These are phyloP conservation scores for Penicillium subrubescens DNA, from an alignment of 495 filamentous ascomycete genomes.

Conservation along the genomic window DNA sequence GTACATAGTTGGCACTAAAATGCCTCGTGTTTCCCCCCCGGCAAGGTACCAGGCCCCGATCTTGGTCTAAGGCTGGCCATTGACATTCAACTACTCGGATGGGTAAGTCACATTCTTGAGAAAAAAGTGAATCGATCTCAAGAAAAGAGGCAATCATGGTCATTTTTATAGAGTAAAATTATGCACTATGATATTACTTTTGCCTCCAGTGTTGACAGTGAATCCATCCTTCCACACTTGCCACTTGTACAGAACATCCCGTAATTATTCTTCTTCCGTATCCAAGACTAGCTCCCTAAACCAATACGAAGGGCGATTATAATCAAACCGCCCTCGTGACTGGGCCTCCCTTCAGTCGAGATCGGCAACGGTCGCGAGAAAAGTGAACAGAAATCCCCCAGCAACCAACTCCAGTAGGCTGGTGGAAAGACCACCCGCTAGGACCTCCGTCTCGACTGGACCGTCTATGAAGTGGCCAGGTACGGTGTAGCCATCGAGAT, in stretches of 20 bases:
- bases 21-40: not conserved
- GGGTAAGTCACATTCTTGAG: not conserved
- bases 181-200: not conserved
- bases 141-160: not conserved
- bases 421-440: not conserved
- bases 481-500: slow-evolving; percentile 25
- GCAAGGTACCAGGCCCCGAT: not conserved
- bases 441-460: not conserved
- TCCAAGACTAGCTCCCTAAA: not conserved
- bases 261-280: not conserved
- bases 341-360: not conserved
- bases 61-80: not conserved
- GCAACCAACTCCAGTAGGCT: too few species aligned
- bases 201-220: not conserved
- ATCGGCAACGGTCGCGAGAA: not conserved
- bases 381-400: not conserved
- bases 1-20: not conserved
- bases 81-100: not conserved
- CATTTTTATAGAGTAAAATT: not conserved
- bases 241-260: not conserved
- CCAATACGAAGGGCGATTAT: not conserved
- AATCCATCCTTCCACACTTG: not conserved
- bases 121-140: not conserved
- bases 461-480: slow-evolving; percentile 24
- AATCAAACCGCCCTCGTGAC: slow-evolving; percentile 1